A percentile compares a stretch with the other conserved stretches of the same genome.
phyloP scores from a whole-genome alignment of 768 basidiomycete genomes.

The Dioszegia aurantiaca region DNA sequence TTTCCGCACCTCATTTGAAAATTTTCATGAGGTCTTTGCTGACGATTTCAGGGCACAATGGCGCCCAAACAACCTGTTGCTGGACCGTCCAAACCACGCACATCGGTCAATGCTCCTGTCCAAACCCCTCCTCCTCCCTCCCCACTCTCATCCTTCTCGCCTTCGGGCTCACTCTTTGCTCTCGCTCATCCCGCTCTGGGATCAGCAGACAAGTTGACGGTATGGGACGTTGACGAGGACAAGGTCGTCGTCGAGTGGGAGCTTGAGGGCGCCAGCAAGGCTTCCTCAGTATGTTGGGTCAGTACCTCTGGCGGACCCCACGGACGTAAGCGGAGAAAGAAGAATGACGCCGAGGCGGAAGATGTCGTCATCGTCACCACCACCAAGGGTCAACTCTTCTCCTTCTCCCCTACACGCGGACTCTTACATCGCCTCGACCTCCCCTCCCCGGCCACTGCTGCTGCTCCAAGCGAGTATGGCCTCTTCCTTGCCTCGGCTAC shows the following conservation, averaged over 20 bases:
- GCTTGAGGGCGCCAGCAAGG: conserved; percentile 40
- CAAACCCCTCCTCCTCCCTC: conserved; percentile 44
- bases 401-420: conserved; percentile 31
- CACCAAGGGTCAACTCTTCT: conserved; percentile 23
- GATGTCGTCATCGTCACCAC: conserved; percentile 40
- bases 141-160: conserved; percentile 44
- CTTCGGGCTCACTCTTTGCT: conserved; percentile 42
- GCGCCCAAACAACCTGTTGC: conserved; percentile 41
- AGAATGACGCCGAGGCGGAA: conserved; percentile 23
- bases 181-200: conserved; percentile 44
- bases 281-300: conserved; percentile 31
- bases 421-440: conserved; percentile 27
- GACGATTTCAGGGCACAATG: conserved; percentile 21
- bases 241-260: conserved; percentile 46
- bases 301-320: conserved; percentile 15
- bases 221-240: conserved; percentile 46
- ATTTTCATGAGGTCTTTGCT: conserved; percentile 4
- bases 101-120: conserved; percentile 33
- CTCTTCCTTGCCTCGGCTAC: conserved; percentile 28
- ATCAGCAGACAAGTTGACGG: conserved; percentile 44
- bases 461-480: conserved; percentile 28
- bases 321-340: conserved; percentile 31
- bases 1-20: not conserved
- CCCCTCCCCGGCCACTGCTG: conserved; percentile 28
- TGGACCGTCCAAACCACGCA: conserved; percentile 39